Base-by-base conservation (phyloP, 2,329 filamentous ascomycete species). In the Fusarium nelsonii region DNA sequence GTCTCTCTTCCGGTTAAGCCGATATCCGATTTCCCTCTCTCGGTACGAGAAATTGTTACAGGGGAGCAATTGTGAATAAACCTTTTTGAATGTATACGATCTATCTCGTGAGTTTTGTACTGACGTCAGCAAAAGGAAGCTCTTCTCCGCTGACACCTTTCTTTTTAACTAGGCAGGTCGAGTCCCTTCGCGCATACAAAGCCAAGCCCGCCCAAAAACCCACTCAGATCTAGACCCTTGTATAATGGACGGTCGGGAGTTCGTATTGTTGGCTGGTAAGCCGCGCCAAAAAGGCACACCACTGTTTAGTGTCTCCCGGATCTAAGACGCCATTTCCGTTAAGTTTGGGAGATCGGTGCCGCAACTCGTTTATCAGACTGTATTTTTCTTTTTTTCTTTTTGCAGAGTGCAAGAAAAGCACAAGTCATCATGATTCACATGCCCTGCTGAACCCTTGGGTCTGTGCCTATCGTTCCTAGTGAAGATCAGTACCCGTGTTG, bases 51-150 rank as follows among this genome's bases (percentile, higher is more conserved):
- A 14, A 40, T 20, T 20, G 43, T 52, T 36, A 39, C 30, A 33
- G 45, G 55, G 28, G 20, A 34, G 18, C 4, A 26, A 45, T 54
- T 23, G 26, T 8, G 45, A 7, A 30, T 4, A 12, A n/a, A 15
- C 11, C 20, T 20, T 20, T 3, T 18, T n/a, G n/a, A 23, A 18
- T 45, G 18, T 56, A 30, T 8, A 30, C 28, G 28, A 8, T 45
- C 37, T 18, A 12, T 40, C 16, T 45, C 43, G 43, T 50, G 10
- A 32, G 44, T 33, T 49, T 39, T 58, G 36, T 34, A 57, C 51
- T 67, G 64, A 67, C 57, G 64, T 67, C 63, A 67, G 57, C 63
- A 53, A 23, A 16, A 60, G 51, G 57, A 63, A 39, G 11, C 28
- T 4, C 12, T 34, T 49, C 33, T 68, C 43, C n/a, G 63, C 36